Conservation (phyloP, 768 basidiomycete species). For the Candolleomyces aberdarensis region DNA sequence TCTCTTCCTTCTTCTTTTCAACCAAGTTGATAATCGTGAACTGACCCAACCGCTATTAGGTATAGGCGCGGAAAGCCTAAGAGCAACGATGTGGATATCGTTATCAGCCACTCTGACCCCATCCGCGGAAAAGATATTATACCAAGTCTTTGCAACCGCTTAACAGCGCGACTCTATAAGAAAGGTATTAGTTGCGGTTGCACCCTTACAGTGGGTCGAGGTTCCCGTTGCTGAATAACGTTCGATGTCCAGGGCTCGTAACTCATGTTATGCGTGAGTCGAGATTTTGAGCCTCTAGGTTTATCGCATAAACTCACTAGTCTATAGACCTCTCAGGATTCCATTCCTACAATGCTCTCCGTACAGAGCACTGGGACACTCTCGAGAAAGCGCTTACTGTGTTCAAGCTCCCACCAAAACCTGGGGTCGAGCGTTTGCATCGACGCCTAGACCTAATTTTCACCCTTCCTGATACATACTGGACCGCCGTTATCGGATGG, state of each 20-base stretch:
- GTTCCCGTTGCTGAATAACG: neutral
- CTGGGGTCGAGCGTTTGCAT: slow-evolving; percentile 37
- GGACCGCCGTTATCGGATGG: slow-evolving; percentile 91
- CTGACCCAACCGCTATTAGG: slow-evolving; percentile 31
- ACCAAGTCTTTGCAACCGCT: slow-evolving; percentile 58
- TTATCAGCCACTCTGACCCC: slow-evolving; percentile 70
- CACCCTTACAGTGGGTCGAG: too few species aligned
- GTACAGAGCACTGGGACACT: slow-evolving; percentile 68
- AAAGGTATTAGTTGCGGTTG: slow-evolving; percentile 36
- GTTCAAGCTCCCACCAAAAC: slow-evolving; percentile 55
- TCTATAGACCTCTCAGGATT: slow-evolving; percentile 58
- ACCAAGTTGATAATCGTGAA: neutral
- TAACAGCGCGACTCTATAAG: slow-evolving; percentile 56
- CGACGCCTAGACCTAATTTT: slow-evolving; percentile 85
- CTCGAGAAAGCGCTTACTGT: slow-evolving; percentile 85
- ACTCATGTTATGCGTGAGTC: slow-evolving; percentile 83
- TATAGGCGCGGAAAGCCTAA: slow-evolving; percentile 81
- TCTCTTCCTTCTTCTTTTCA: neutral
- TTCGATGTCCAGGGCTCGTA: slow-evolving; percentile 50
- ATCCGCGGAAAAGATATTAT: slow-evolving; percentile 41
- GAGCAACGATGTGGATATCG: slow-evolving; percentile 87
- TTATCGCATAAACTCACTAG: neutral
- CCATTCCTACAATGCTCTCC: slow-evolving; percentile 49
- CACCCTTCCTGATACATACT: slow-evolving; percentile 72
- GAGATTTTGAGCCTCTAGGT: neutral